Conservation (phyloP, 1,284 basidiomycete species). For the Pholiota adiposa region DNA sequence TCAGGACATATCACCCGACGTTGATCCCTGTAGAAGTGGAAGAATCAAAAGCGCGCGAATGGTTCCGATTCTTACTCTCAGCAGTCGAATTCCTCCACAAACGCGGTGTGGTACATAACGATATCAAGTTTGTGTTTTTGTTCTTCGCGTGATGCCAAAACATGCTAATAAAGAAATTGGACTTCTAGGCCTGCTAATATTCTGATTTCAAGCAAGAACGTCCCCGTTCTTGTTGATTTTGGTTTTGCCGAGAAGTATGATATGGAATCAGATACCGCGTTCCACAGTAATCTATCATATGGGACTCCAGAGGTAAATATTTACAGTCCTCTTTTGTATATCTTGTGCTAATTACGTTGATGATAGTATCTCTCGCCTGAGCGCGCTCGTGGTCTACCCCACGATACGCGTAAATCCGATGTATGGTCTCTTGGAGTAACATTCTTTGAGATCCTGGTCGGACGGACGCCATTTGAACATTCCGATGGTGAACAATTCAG, state of each 20-base stretch:
- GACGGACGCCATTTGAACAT: constrained; percentile 90
- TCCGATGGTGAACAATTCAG: constrained; percentile 80
- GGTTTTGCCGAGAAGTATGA: constrained; percentile 90
- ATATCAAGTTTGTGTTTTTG: constrained; percentile 77
- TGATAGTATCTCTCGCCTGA: constrained; percentile 85
- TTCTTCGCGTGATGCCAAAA: neutral
- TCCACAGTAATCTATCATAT: constrained; percentile 84
- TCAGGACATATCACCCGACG: constrained; percentile 75
- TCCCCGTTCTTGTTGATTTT: constrained; percentile 89
- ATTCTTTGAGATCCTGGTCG: constrained; percentile 90
- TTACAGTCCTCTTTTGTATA: neutral
- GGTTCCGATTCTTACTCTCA: constrained; percentile 86
- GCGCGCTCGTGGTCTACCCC: constrained; percentile 81
- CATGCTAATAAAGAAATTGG: neutral
- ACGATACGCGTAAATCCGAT: constrained; percentile 92
- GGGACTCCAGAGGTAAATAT: constrained; percentile 83
- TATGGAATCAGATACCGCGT: constrained; percentile 60
- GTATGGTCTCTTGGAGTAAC: constrained; percentile 93
- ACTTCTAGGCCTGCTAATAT: constrained; percentile 81
- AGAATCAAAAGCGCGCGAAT: constrained; percentile 76
- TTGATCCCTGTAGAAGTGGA: constrained; percentile 85
- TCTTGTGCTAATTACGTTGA: constrained; percentile 14
- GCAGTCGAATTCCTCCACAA: constrained; percentile 88
- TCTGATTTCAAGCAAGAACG: constrained; percentile 70
- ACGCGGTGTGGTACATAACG: constrained; percentile 90